phyloP scores from a whole-genome alignment of 495 filamentous ascomycete species.

The Talaromyces borbonicus region DNA sequence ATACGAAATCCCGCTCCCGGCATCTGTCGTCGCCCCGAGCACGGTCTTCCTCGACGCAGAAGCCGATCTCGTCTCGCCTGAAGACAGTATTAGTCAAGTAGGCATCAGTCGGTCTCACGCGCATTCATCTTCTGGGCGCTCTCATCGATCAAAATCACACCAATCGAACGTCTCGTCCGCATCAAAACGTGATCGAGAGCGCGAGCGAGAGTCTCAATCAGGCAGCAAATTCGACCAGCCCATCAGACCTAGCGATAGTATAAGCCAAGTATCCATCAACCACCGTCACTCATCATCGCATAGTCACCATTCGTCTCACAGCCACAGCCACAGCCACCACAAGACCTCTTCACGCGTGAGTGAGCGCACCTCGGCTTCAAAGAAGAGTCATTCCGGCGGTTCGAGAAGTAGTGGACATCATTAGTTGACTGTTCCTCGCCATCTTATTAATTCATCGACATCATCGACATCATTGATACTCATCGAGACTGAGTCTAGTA shows the following conservation, averaged over 20 bases:
- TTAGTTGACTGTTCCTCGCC: not conserved
- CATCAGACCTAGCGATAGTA: constrained; percentile 55
- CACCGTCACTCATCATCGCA: constrained; percentile 2
- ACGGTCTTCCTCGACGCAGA: constrained; percentile 10
- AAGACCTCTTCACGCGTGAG: constrained; percentile 17
- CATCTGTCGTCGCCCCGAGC: constrained; percentile 29
- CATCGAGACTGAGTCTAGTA: too few species aligned
- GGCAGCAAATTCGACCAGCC: constrained; percentile 26
- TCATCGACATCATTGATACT: not conserved
- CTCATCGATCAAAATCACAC: constrained; percentile 11
- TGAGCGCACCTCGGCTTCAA: constrained; percentile 20
- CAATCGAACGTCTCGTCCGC: not conserved
- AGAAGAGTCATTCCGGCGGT: constrained; percentile 13
- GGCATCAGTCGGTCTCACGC: constrained; percentile 14
- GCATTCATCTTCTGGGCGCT: constrained; percentile 5
- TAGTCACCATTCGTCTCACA: constrained; percentile 9
- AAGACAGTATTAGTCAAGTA: constrained; percentile 3
- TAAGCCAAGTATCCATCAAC: constrained; percentile 49
- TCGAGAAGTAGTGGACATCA: constrained; percentile 25
- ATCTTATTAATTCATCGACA: constrained; percentile 3
- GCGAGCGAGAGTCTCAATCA: not conserved
- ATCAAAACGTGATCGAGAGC: constrained; percentile 14
- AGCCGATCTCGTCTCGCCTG: constrained; percentile 11
- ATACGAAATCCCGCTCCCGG: constrained; percentile 38
- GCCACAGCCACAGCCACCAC: not conserved